Evolutionary conservation across 2,329 filamentous ascomycete genomes (phyloP).

Genomic region (Aspergillus sojae): DNA sequence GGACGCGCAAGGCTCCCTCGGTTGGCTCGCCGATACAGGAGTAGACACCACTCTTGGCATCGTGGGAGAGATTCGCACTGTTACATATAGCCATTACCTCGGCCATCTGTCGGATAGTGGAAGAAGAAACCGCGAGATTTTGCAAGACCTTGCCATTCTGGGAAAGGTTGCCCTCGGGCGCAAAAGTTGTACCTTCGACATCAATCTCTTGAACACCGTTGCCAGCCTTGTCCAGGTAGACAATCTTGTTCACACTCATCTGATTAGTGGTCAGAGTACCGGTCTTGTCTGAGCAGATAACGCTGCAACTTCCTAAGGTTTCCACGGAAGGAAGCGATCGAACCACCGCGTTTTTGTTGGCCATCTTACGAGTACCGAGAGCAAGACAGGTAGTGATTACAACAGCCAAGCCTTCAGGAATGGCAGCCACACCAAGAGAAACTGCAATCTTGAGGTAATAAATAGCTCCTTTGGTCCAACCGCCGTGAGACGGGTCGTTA

Average conservation of each 20-base stretch:
- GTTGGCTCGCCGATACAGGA: constrained; percentile 91
- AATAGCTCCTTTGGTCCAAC: constrained; percentile 94
- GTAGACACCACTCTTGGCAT: constrained; percentile 72
- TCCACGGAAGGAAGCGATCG: constrained; percentile 95
- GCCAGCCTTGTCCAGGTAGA: constrained; percentile 76
- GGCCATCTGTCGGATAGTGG: constrained; percentile 77
- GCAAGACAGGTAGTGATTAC: constrained; percentile 99
- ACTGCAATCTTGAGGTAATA: constrained; percentile 99
- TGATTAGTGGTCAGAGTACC: constrained; percentile 98
- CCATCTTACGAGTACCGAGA: constrained; percentile 97
- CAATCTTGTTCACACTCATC: constrained; percentile 96
- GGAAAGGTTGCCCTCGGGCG: constrained; percentile 75
- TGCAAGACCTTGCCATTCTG: constrained; percentile 68
- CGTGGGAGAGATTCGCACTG: constrained; percentile 80
- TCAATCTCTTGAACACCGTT: constrained; percentile 79
- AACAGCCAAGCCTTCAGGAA: constrained; percentile 94
- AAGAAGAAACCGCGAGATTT: constrained; percentile 70
- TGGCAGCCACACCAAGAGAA: constrained; percentile 94
- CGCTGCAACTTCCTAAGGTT: constrained; percentile 96
- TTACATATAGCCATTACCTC: constrained; percentile 80
- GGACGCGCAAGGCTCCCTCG: constrained; percentile 85
- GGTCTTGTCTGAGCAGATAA: constrained; percentile 99
- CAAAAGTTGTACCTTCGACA: constrained; percentile 90
- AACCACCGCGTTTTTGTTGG: constrained; percentile 95
- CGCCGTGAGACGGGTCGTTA: constrained; percentile 88